Conservation (phyloP, 2,329 filamentous ascomycete species). For the Colletotrichum tanaceti region DNA sequence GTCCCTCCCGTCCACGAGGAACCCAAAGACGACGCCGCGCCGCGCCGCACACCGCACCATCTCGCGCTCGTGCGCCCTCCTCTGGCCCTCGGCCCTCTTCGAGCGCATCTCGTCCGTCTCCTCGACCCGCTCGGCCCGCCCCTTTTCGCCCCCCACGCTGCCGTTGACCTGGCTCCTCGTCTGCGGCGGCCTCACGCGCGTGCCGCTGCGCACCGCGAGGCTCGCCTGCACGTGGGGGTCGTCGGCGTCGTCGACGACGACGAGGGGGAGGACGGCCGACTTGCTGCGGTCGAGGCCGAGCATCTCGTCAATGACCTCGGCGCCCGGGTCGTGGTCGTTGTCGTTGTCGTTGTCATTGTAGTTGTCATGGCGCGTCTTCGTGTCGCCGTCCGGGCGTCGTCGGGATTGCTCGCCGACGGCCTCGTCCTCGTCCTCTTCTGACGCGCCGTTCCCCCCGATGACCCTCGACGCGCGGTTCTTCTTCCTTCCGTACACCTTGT, state of each 20-base stretch:
- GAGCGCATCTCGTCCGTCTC: slow-evolving; percentile 64
- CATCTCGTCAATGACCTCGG: slow-evolving; percentile 33
- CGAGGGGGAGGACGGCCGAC: slow-evolving; percentile 53
- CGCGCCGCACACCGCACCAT: slow-evolving; percentile 72
- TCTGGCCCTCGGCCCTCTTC: slow-evolving; percentile 62
- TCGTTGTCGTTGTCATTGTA: slow-evolving; percentile 56
- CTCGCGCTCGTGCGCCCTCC: slow-evolving; percentile 60
- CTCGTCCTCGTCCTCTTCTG: slow-evolving; percentile 31
- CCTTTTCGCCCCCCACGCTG: slow-evolving; percentile 67
- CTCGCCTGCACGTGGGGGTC: slow-evolving; percentile 55
- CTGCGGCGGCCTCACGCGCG: slow-evolving; percentile 52
- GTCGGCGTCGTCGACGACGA: too few relatives aligned
- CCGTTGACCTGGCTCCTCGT: slow-evolving; percentile 63
- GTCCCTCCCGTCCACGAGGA: slow-evolving; percentile 46
- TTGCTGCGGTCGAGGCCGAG: slow-evolving; percentile 20
- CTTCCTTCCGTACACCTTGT: slow-evolving; percentile 53
- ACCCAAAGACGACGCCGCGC: slow-evolving; percentile 68
- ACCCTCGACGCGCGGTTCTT: slow-evolving; percentile 58
- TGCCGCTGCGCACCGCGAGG: slow-evolving; percentile 53
- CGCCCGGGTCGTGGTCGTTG: slow-evolving; percentile 19
- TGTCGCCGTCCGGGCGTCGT: too few relatives aligned
- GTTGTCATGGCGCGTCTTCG: too few relatives aligned
- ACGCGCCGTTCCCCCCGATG: slow-evolving; percentile 46
- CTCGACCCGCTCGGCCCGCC: slow-evolving; percentile 61
- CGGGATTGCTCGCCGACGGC: slow-evolving; percentile 50